Conservation (phyloP, 148 eudicot species). For the Simmondsia chinensis region DNA sequence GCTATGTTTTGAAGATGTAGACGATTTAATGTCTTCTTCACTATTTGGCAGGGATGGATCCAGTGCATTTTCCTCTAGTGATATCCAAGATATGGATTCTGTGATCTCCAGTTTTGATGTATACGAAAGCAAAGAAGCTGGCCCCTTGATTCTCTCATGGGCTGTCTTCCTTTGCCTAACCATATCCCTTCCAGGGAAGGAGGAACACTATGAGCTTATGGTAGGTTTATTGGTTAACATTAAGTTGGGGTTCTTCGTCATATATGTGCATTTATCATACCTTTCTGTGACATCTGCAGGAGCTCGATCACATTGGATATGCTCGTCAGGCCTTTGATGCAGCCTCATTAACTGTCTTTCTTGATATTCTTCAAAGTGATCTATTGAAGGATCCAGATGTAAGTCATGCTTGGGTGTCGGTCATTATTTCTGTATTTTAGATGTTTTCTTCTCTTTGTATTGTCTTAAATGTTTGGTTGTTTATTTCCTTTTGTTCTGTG, state of each 20-base stretch:
- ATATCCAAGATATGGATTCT: constrained; percentile 66
- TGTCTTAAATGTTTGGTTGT: background rate
- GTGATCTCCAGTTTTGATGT: constrained; percentile 46
- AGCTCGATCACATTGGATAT: constrained; percentile 79
- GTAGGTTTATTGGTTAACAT: constrained; percentile 20
- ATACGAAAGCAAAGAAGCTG: constrained; percentile 66
- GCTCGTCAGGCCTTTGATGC: constrained; percentile 88
- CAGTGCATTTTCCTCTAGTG: constrained; percentile 47
- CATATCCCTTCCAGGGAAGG: constrained; percentile 65
- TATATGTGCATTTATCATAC: background rate
- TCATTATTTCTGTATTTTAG: background rate
- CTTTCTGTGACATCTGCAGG: constrained; percentile 37
- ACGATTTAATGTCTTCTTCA: too few species aligned
- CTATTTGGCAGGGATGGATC: constrained; percentile 53
- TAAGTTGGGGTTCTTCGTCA: background rate
- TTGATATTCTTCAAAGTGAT: constrained; percentile 73
- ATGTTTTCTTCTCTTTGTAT: background rate
- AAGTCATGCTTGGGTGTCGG: constrained; percentile 17
- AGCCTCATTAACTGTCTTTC: constrained; percentile 55
- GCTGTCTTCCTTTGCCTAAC: constrained; percentile 84
- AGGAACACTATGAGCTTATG: constrained; percentile 41
- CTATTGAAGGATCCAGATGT: constrained; percentile 76
- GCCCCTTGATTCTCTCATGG: constrained; percentile 83
- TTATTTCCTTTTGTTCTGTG: background rate
- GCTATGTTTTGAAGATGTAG: too few species aligned